A percentile compares a stretch with the other conserved stretches of the same genome.
These are phyloP conservation scores for Apophysomyces ossiformis DNA, from an alignment of 371 early-diverging fungal genomes.

Conservation along the genomic window DNA sequence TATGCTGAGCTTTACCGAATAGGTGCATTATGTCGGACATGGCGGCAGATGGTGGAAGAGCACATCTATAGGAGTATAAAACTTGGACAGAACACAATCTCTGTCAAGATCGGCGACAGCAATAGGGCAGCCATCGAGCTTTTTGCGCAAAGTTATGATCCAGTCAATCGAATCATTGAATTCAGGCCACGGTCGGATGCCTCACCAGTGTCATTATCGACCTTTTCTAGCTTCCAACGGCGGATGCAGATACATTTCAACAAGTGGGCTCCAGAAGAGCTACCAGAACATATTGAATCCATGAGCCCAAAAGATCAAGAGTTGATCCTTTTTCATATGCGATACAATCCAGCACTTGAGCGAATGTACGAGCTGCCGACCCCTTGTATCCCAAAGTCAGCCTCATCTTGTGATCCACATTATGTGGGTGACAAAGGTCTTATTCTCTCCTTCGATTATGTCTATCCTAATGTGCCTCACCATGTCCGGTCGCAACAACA, in stretches of 20 bases:
- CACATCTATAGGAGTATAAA: constrained; percentile 39
- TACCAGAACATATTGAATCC: constrained; percentile 10
- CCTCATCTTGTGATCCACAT: constrained; percentile 16
- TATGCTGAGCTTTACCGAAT: constrained; percentile 40
- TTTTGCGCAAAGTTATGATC: constrained; percentile 32
- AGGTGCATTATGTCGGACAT: constrained; percentile 32
- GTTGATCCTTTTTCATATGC: constrained; percentile 36
- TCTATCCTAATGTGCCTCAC: constrained; percentile 8
- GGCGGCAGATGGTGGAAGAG: constrained; percentile 33
- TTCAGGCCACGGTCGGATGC: constrained; percentile 28
- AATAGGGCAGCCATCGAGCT: constrained; percentile 23
- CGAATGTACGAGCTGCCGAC: constrained; percentile 39
- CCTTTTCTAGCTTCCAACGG: constrained; percentile 24
- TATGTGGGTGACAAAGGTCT: constrained; percentile 52
- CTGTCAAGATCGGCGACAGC: constrained; percentile 35
- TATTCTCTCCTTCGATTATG: constrained; percentile 38
- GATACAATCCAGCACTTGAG: constrained; percentile 47
- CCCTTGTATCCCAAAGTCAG: constrained; percentile 17
- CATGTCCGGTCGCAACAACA: constrained; percentile 14
- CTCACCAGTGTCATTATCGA: background rate
- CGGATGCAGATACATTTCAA: constrained; percentile 42
- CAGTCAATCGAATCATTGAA: constrained; percentile 41
- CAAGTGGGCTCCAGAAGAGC: constrained; percentile 25
- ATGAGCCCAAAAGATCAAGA: constrained; percentile 38
- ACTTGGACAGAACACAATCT: constrained; percentile 20